phyloP scores from a whole-genome alignment of 1,284 basidiomycete genomes.

The Pseudozyma thailandica region DNA sequence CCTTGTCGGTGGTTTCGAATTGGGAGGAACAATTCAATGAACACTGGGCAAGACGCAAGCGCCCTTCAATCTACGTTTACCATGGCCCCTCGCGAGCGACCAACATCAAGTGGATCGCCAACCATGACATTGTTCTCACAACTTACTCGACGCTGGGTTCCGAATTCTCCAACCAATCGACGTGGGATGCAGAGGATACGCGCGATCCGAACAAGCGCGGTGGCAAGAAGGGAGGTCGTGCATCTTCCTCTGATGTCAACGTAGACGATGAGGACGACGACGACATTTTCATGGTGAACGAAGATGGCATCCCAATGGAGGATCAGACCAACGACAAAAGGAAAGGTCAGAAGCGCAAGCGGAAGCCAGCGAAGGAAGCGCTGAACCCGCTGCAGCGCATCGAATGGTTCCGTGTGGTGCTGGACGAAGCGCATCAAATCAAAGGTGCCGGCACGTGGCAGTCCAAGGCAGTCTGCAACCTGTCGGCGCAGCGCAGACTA shows the following conservation, averaged over 20 bases:
- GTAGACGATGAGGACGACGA: conserved; percentile 71
- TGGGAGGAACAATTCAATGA: conserved; percentile 99
- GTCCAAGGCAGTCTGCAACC: conserved; percentile 91
- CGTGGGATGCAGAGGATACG: conserved; percentile 50
- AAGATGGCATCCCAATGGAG: conserved; percentile 71
- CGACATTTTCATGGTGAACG: conserved; percentile 76
- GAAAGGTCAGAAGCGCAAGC: conserved; percentile 70
- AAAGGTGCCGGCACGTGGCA: conserved; percentile 94
- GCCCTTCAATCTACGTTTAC: conserved; percentile 84
- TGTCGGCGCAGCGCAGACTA: conserved; percentile 89
- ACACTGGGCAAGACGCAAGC: conserved; percentile 71
- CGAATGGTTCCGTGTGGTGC: conserved; percentile 96
- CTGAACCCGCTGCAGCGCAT: conserved; percentile 91
- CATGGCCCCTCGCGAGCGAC: conserved; percentile 90
- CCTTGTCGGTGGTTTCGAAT: conserved; percentile 93
- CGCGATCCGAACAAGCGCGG: conserved; percentile 22
- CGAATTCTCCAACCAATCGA: conserved; percentile 87
- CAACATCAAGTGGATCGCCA: conserved; percentile 84
- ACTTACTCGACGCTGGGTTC: conserved; percentile 95
- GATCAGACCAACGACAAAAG: conserved; percentile 40
- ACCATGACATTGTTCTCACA: conserved; percentile 97
- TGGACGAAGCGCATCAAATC: conserved; percentile 94
- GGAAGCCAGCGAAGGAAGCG: conserved; percentile 72
- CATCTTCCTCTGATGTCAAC: conserved; percentile 16
- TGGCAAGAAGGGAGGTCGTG: conserved; percentile 16